These are phyloP conservation scores for Cyberlindnera saturnus DNA, from an alignment of 805 yeast species.

Conservation along the genomic window DNA sequence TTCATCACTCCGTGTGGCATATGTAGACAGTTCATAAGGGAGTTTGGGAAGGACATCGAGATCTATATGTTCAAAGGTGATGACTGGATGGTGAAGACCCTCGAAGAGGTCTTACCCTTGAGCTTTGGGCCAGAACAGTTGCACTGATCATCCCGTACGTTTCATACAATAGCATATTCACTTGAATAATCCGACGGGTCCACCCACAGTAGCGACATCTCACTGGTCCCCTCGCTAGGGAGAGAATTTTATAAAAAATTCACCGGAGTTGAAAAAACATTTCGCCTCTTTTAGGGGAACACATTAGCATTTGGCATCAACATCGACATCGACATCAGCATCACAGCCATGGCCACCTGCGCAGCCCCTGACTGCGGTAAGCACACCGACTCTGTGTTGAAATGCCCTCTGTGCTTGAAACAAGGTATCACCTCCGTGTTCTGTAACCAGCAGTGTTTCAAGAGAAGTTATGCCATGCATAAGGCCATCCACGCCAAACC, in stretches of 20 bases:
- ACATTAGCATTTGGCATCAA: too few relatives aligned
- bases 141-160: neutral
- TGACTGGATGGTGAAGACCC: conserved; percentile 40
- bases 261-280: too few relatives aligned
- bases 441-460: conserved; percentile 82
- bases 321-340: neutral
- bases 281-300: too few relatives aligned
- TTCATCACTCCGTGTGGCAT: conserved; percentile 88
- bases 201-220: too few relatives aligned
- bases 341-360: conserved; percentile 35
- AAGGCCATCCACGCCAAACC: conserved; percentile 67
- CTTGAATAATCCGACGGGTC: neutral
- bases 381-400: conserved; percentile 63
- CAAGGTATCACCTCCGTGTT: conserved; percentile 55
- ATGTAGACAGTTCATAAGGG: conserved; percentile 85
- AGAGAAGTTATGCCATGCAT: conserved; percentile 64
- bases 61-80: conserved; percentile 62
- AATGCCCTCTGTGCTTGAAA: conserved; percentile 91
- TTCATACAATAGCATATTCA: neutral
- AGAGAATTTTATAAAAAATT: too few relatives aligned
- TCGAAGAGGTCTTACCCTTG: conserved; percentile 67
- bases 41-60: conserved; percentile 57
- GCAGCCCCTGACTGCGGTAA: conserved; percentile 84
- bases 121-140: conserved; percentile 76
- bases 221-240: too few relatives aligned